Percentiles rank a stretch among this genome's conserved stretches.
These are phyloP conservation scores for Nannochloris sp. DNA, from an alignment of 139 green algal species.

Conservation along the genomic window DNA sequence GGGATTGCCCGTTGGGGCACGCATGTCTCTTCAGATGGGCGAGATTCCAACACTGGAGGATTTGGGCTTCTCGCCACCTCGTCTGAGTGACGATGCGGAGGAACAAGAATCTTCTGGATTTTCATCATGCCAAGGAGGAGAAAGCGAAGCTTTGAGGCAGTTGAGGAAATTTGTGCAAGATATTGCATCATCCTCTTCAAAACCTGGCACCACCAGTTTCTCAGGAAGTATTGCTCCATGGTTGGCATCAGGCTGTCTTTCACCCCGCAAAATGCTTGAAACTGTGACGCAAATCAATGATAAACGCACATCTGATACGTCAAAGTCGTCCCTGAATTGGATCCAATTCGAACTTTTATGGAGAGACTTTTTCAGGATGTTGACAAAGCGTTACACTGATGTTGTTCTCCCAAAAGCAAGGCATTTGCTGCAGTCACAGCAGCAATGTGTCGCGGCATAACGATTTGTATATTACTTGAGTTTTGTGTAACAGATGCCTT, in stretches of 20 bases:
- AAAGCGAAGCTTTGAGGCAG: constrained; percentile 59
- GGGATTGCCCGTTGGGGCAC: constrained; percentile 28
- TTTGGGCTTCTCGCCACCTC: constrained; percentile 37
- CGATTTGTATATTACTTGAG: not conserved
- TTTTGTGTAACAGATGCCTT: not conserved
- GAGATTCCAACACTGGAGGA: constrained; percentile 51
- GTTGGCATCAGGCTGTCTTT: constrained; percentile 75
- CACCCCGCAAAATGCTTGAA: constrained; percentile 47
- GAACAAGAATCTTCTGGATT: not conserved
- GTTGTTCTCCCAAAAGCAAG: not conserved
- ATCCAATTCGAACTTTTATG: constrained; percentile 76
- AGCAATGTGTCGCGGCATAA: not conserved
- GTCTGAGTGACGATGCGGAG: not conserved
- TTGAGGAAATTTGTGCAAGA: constrained; percentile 40
- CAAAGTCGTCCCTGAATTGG: constrained; percentile 37
- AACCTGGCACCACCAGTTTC: constrained; percentile 38
- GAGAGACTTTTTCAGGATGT: constrained; percentile 72
- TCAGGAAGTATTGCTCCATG: constrained; percentile 66
- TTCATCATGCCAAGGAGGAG: constrained; percentile 36
- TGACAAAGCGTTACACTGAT: constrained; percentile 40
- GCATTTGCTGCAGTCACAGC: not conserved
- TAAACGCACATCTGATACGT: not conserved
- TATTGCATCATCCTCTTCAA: not conserved
- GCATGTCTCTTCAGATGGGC: constrained; percentile 25
- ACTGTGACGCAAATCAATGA: constrained; percentile 4